phyloP scores from a whole-genome alignment of 306 rosid species.

The Citrullus mucosospermus region DNA sequence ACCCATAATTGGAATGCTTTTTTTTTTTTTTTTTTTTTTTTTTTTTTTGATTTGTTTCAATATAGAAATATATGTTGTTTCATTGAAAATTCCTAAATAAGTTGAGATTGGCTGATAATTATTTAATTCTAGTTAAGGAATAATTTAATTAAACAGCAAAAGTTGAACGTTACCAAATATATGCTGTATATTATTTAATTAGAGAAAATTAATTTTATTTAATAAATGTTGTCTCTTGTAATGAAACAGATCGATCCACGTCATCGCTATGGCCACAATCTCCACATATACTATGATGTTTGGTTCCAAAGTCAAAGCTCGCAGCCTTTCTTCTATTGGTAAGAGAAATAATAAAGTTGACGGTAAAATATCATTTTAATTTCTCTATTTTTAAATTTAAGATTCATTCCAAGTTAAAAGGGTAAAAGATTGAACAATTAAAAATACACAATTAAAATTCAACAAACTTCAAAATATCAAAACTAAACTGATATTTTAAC shows the following conservation, averaged over 20 bases:
- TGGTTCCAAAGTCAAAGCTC: constrained; percentile 61
- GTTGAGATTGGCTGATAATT: not conserved
- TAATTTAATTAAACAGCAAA: not conserved
- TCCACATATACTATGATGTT: constrained; percentile 47
- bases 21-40: too few relatives aligned
- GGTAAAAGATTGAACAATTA: too few relatives aligned
- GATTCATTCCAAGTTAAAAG: too few relatives aligned
- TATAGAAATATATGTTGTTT: not conserved
- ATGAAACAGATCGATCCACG: constrained; percentile 65
- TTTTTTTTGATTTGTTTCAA: not conserved
- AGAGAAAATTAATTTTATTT: not conserved
- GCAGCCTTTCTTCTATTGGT: constrained; percentile 86
- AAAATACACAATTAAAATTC: too few relatives aligned
- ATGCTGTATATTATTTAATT: not conserved
- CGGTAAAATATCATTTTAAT: too few relatives aligned
- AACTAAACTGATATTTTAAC: not conserved
- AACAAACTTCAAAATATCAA: too few relatives aligned
- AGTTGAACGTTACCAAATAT: not conserved
- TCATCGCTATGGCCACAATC: constrained; percentile 84
- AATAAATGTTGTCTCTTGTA: not conserved
- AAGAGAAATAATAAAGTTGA: not conserved
- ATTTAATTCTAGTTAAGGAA: not conserved
- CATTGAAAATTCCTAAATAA: not conserved
- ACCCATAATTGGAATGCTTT: not conserved
- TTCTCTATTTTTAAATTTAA: too few relatives aligned